Percentiles rank a stretch among this genome's conserved stretches.
phyloP scores from a whole-genome alignment of 495 filamentous ascomycete species.

The Terfezia boudieri region DNA sequence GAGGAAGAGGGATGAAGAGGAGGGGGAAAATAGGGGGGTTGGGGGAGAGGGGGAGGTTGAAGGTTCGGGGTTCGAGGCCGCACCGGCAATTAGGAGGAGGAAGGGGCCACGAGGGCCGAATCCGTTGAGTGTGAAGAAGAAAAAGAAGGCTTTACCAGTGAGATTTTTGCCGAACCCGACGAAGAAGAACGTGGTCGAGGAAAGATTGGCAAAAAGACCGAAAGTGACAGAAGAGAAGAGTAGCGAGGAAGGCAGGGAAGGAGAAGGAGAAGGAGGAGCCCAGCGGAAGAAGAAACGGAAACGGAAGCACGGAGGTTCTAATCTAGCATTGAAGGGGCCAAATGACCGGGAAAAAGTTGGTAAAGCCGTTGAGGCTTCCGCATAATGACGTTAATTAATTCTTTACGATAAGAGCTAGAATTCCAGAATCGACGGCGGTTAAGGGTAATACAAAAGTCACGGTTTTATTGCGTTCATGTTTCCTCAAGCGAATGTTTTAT shows the following conservation, averaged over 20 bases:
- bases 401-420: too few species aligned
- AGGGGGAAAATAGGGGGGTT: not conserved
- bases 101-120: conserved; percentile 67
- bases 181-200: not conserved
- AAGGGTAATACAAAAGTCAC: too few species aligned
- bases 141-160: conserved; percentile 29
- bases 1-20: conserved; percentile 7
- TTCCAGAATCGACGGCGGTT: too few species aligned
- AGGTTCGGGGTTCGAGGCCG: not conserved
- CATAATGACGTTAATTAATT: too few species aligned
- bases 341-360: too few species aligned
- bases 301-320: conserved; percentile 19
- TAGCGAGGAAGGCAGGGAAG: conserved; percentile 13
- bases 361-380: too few species aligned
- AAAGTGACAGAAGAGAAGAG: conserved; percentile 3
- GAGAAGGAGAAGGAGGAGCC: conserved; percentile 5
- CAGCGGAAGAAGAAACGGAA: conserved; percentile 22
- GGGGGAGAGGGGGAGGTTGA: not conserved
- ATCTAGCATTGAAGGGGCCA: too few species aligned
- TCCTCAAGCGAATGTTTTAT: too few species aligned
- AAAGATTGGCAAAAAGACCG: not conserved
- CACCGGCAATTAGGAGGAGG: not conserved
- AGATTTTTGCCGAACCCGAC: not conserved
- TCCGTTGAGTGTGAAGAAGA: conserved; percentile 73
- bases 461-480: too few species aligned